Evolutionary conservation across 192 early-diverging fungal species (phyloP), one percentile per base, ranked within the genome.

Genomic region (Coemansia guatemalensis): DNA sequence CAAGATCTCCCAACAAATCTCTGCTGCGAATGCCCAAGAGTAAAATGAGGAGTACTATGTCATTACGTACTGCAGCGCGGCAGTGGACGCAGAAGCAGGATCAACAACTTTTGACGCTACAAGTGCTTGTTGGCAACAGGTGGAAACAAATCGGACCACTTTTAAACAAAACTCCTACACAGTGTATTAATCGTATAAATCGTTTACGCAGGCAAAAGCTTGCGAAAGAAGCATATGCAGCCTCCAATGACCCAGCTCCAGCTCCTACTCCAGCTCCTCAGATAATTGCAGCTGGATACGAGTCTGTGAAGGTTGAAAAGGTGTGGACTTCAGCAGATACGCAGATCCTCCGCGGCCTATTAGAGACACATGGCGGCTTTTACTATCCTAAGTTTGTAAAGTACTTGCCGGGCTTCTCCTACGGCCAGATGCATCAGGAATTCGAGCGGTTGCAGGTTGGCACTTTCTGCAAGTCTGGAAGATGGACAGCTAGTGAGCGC

Each of bases 401-500:
- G 49, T 54, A 57, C 6, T 35, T 75, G 17, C 56, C 58, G 0
- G 73, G 53, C 0, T 62, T 62, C 21, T 25, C 26, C 5, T 44
- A 57, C 11, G 14, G 20, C 9, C 51, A 48, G 26, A 48, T 75
- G 8, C 48, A 48, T 48, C 14, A 27, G 17, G 67, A 53, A 11
- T 12, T 65, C 8, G 48, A 54, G 33, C 26, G 47, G 18, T 12
- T 68, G 22, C 2, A 44, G 35, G 30, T 12, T 17, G 44, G 32
- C 0, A 57, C 50, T 7, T 14, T 24, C 0, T 51, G 3, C 3
- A 35, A 25, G 4, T 23, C 50, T 1, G 62, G 69, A 2, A n/a
- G 8, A 20, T 78, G 75, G 75, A 58, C 53, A 14, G 35, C 8
- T 0, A 27, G 49, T 1, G 75, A 72, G 47, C 54, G 67, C 54